Conservation (phyloP, 2,329 filamentous ascomycete species). For the Sphaerostilbella broomeana region DNA sequence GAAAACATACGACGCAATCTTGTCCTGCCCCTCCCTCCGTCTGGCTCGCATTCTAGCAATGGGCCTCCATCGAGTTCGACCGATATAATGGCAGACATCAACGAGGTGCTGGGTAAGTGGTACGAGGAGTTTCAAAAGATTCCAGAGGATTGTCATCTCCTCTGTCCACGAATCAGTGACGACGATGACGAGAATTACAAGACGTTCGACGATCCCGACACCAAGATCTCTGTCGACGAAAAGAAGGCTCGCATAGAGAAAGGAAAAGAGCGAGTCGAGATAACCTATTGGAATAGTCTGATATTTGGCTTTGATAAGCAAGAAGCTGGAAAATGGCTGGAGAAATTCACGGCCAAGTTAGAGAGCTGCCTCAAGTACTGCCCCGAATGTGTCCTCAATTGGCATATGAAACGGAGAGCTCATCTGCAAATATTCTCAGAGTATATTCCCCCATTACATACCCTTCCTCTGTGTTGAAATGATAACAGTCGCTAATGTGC, state of each 20-base stretch:
- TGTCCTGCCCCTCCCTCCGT: neutral
- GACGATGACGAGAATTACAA: conserved; percentile 59
- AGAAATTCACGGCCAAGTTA: conserved; percentile 51
- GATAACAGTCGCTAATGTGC: conserved; percentile 16
- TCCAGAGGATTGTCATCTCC: conserved; percentile 52
- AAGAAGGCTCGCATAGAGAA: conserved; percentile 50
- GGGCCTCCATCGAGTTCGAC: conserved; percentile 6
- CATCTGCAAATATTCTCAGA: conserved; percentile 58
- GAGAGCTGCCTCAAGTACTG: conserved; percentile 56
- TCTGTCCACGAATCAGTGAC: conserved; percentile 59
- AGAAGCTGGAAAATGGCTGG: conserved; percentile 52
- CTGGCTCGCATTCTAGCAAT: conserved; percentile 7
- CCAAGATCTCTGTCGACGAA: conserved; percentile 42
- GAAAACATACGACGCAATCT: too few relatives aligned
- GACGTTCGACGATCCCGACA: conserved; percentile 40
- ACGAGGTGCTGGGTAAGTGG: conserved; percentile 37
- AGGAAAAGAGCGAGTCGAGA: conserved; percentile 49
- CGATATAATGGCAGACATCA: conserved; percentile 31
- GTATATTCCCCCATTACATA: conserved; percentile 31
- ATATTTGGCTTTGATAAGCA: conserved; percentile 61
- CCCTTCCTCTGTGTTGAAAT: neutral
- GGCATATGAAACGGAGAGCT: conserved; percentile 61
- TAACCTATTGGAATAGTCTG: conserved; percentile 61
- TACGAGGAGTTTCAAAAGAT: conserved; percentile 39
- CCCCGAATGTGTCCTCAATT: conserved; percentile 65